These are phyloP conservation scores for Amauroascus niger DNA, from an alignment of 2,329 filamentous ascomycete species.

Conservation along the genomic window DNA sequence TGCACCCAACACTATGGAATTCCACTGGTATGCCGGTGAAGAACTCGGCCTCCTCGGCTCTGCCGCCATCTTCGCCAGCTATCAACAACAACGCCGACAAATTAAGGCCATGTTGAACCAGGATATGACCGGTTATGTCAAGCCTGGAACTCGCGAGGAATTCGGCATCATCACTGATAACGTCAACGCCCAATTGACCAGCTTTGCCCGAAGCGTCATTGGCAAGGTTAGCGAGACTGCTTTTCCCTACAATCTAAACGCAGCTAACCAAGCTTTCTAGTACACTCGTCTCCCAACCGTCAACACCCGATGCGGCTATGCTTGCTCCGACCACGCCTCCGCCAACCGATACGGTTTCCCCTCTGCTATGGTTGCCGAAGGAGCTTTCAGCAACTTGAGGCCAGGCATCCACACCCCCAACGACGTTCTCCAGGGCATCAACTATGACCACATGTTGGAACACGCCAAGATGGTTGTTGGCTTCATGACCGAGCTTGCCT, in stretches of 20 bases:
- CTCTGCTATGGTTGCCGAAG: constrained; percentile 55
- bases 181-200: constrained; percentile 70
- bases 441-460: constrained; percentile 85
- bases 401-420: constrained; percentile 64
- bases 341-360: constrained; percentile 58
- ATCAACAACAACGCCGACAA: constrained; percentile 61
- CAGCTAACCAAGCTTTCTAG: constrained; percentile 25
- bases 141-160: constrained; percentile 70
- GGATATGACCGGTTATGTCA: constrained; percentile 90
- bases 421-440: constrained; percentile 61
- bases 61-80: constrained; percentile 77
- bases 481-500: constrained; percentile 73
- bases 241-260: not conserved
- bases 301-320: constrained; percentile 81
- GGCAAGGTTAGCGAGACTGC: constrained; percentile 43
- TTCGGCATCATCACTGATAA: constrained; percentile 91
- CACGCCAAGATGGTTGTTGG: constrained; percentile 77
- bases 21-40: constrained; percentile 92
- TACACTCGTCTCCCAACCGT: constrained; percentile 86
- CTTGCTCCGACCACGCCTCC: constrained; percentile 62
- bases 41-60: constrained; percentile 80
- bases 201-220: constrained; percentile 84
- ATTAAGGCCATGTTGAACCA: constrained; percentile 97
- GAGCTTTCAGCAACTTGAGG: constrained; percentile 51
- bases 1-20: constrained; percentile 79